phyloP scores from a whole-genome alignment of 1,139 yeast species.

The Geotrichum fermentans region DNA sequence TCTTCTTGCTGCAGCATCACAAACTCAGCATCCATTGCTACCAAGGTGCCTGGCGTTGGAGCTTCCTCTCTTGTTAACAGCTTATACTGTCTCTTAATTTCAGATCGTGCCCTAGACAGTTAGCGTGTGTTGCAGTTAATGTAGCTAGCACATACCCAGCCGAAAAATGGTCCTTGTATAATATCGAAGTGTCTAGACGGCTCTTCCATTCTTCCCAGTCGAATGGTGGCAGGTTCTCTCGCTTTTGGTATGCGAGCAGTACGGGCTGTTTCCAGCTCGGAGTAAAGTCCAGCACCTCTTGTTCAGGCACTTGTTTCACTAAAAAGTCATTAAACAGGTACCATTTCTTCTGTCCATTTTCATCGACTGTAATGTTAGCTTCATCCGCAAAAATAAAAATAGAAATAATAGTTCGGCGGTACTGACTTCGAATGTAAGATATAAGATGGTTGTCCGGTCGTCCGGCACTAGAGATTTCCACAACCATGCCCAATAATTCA shows the following conservation, averaged over 20 bases:
- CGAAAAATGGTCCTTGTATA: slow-evolving; percentile 74
- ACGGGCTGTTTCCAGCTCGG: slow-evolving; percentile 83
- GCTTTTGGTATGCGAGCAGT: slow-evolving; percentile 56
- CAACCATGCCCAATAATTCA: slow-evolving; percentile 37
- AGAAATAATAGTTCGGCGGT: too few relatives aligned
- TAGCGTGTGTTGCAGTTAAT: background rate
- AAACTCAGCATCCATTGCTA: slow-evolving; percentile 97
- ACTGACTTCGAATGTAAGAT: slow-evolving; percentile 39
- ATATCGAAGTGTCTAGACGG: slow-evolving; percentile 55
- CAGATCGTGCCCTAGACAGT: slow-evolving; percentile 45
- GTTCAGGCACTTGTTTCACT: slow-evolving; percentile 69
- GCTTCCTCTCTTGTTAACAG: slow-evolving; percentile 63
- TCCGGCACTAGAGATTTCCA: slow-evolving; percentile 35
- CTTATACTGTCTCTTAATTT: slow-evolving; percentile 56
- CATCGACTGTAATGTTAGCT: slow-evolving; percentile 32
- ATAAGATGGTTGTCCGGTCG: slow-evolving; percentile 37
- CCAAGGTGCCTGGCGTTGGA: slow-evolving; percentile 66
- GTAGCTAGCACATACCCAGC: slow-evolving; percentile 44
- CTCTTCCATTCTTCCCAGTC: slow-evolving; percentile 43
- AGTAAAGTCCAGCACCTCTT: slow-evolving; percentile 61
- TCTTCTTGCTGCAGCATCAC: slow-evolving; percentile 78
- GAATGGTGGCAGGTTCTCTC: slow-evolving; percentile 36
- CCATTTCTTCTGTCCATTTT: slow-evolving; percentile 50
- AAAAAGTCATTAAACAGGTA: slow-evolving; percentile 84
- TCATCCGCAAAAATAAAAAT: background rate